Base-by-base conservation (phyloP, 108 stramenopile species). In the Nannochloropsis salina region DNA sequence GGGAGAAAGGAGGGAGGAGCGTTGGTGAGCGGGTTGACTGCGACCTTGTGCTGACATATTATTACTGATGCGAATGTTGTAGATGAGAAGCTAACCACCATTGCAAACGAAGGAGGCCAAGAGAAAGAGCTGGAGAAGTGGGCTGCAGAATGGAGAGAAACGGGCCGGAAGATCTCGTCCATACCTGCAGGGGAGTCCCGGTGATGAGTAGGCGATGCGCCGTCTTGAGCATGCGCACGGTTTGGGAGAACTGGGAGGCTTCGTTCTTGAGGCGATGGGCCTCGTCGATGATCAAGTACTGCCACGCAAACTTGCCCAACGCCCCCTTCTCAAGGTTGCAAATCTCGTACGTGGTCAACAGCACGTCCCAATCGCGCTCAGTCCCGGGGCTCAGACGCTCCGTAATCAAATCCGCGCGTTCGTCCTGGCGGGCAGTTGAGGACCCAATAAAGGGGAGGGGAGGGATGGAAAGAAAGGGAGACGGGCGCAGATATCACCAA, bases 201-300 rank as follows among this genome's bases (percentile, higher is more conserved):
- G 99, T 99, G 44, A 99, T 91, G 45, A 99, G 92, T 42, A 99
- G 91, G 9, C 97, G 94, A 86, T 97, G 94, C 43, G 92, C 89
- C 45, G 97, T 95, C 18, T 93, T 92, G 85, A 98, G 93, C 80
- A 89, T 92, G 31, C 96, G 92, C 10, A 98, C 97, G 22, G 96
- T 97, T 86, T 91, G 91, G 90, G 84, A 90, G 83, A 93, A 80
- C 45, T 86, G 82, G 89, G 93, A 87, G 90, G 87, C 91, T 85
- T 97, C 96, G 85, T 98, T 99, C 92, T 98, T 98, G 83, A 98
- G 92, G 80, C 98, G 94, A 93, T 98, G 98, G 9, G 97, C 98
- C 87, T 99, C 98, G 86, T 99, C 99, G 84, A 99, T 98, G 85
- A 99, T 92, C 45, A 99, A 90, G 89, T 96, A 97, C 80, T 93